Conservation (phyloP, 768 basidiomycete genomes). For the Kwoniella dejecticola region DNA sequence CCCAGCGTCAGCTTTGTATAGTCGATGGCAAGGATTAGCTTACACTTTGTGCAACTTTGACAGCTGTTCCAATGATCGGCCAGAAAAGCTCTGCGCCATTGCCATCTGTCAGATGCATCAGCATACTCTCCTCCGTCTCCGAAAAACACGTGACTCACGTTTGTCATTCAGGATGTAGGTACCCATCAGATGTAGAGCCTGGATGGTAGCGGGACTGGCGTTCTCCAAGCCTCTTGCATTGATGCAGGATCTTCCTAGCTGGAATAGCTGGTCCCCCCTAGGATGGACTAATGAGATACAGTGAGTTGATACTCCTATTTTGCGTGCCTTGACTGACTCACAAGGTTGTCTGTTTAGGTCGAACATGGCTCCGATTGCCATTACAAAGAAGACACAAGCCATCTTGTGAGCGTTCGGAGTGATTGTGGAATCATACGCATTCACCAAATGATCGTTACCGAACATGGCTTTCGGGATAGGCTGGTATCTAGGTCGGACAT, state of each 20-base stretch:
- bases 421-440: constrained; percentile 39
- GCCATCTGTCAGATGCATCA: constrained; percentile 26
- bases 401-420: constrained; percentile 51
- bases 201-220: constrained; percentile 50
- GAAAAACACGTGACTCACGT: constrained; percentile 26
- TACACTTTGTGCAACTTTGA: constrained; percentile 47
- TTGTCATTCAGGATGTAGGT: constrained; percentile 53
- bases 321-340: constrained; percentile 19
- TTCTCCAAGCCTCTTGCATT: constrained; percentile 41
- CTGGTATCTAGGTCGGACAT: constrained; percentile 33
- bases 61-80: constrained; percentile 52
- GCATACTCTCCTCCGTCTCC: neutral
- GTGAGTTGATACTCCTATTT: neutral
- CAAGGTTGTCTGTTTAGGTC: constrained; percentile 50
- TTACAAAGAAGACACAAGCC: constrained; percentile 53
- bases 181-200: constrained; percentile 48
- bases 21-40: neutral
- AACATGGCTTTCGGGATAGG: constrained; percentile 45
- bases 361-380: constrained; percentile 53
- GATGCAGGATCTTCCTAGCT: constrained; percentile 48
- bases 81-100: constrained; percentile 52
- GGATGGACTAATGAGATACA: constrained; percentile 33
- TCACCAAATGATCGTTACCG: constrained; percentile 45
- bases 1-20: constrained; percentile 8
- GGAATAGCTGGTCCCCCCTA: constrained; percentile 45